Evolutionary conservation across 805 yeast species (phyloP).

Genomic region (Scheffersomyces stipitis): DNA sequence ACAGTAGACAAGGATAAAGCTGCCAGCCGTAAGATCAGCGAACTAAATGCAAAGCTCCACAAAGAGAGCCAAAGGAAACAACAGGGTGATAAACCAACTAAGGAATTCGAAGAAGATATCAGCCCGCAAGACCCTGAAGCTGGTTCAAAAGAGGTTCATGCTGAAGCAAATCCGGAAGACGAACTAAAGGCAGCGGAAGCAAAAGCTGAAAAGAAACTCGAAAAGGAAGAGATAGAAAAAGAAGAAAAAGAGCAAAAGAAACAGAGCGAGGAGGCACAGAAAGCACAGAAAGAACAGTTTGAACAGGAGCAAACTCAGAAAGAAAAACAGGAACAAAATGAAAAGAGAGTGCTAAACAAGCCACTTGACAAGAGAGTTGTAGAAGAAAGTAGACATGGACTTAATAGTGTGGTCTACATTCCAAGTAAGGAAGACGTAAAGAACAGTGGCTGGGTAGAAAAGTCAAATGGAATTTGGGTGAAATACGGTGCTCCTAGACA

Average conservation of each 20-base stretch:
- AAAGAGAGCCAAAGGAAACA: constrained; percentile 4
- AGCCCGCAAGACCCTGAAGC: background rate
- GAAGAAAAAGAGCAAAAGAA: background rate
- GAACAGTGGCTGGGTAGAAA: constrained; percentile 47
- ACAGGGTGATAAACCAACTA: constrained; percentile 1
- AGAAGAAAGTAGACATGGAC: constrained; percentile 20
- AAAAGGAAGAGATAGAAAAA: background rate
- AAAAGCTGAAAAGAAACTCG: background rate
- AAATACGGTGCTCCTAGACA: constrained; percentile 45
- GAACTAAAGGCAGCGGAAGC: no score
- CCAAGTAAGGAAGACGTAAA: constrained; percentile 39
- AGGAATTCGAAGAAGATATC: background rate
- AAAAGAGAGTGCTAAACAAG: constrained; percentile 2
- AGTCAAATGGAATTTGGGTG: constrained; percentile 58
- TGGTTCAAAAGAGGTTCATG: background rate
- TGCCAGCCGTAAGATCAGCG: constrained; percentile 12
- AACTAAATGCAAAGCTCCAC: constrained; percentile 3
- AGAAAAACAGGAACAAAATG: constrained; percentile 1
- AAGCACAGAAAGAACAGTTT: background rate
- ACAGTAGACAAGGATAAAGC: constrained; percentile 15
- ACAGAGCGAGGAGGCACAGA: background rate
- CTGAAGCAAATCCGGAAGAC: no score
- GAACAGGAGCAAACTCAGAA: constrained; percentile 5
- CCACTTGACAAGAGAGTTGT: constrained; percentile 10
- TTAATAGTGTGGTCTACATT: constrained; percentile 16